Base-by-base conservation (phyloP, 352 stramenopile species). In the Pythium plurisporium region DNA sequence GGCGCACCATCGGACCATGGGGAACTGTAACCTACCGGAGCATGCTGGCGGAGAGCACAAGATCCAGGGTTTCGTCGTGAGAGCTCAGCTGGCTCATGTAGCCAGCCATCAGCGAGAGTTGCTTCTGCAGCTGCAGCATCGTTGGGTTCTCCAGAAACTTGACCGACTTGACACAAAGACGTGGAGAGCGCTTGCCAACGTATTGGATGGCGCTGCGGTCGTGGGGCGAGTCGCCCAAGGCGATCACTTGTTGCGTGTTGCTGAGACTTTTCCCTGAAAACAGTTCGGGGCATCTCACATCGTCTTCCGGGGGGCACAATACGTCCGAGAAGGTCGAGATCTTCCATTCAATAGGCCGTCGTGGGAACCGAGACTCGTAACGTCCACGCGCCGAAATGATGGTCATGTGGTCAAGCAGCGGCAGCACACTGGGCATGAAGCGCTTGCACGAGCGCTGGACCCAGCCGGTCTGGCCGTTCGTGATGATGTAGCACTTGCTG, bases 101-200 rank as follows among this genome's bases (percentile, higher is more conserved):
- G 10, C 76, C 76, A 9, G 62, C 65, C 26, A 93, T 69, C 51
- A 89, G 49, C 27, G 64, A 48, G 22, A 91, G 57, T 55, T 93
- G 80, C 59, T 89, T 89, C 56, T 86, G 60, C 20, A 93, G 57
- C 63, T 93, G 80, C 37, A 59, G 70, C 66, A 90, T 87, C 57
- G 64, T 88, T 15, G 80, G 82, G 58, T 86, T 84, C 22, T 89
- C 76, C 50, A 93, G 58, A 47, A 93, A 70, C 62, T 91, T 91
- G 57, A 93, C 73, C 8, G 74, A 90, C 65, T 91, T 93, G 52
- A 89, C 65, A 53, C 75, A 74, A 37, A 74, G 62, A 25, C 79
- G 67, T 14, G 70, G 64, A 41, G 76, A 72, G 42, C 69, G 74
- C 10, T 69, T 60, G 8, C 73, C 75, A 12, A 90, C 74, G 33